Base-by-base conservation (phyloP, 75 land plant species). In the Sequoiadendron giganteum region DNA sequence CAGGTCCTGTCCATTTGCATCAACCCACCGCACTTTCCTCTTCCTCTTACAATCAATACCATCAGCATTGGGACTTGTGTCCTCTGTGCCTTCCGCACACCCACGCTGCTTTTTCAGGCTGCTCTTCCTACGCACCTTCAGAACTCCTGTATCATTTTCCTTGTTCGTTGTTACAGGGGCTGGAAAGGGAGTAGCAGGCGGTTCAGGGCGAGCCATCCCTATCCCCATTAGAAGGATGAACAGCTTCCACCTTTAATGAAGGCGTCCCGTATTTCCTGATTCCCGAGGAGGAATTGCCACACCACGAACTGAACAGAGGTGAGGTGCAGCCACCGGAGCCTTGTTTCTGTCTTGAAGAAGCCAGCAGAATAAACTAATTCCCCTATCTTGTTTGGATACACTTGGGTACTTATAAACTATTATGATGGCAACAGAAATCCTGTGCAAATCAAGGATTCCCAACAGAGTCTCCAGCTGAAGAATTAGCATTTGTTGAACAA, bases 1-100 rank as follows among this genome's bases (percentile, higher is more conserved):
- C 79, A 95, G 94, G 87, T 95, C 94, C 47, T 90, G 87, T 10
- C 96, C 96, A 89, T 90, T 90, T 58, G 89, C 68, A 90, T 95
- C 94, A 28, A 92, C 91, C 96, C 96, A 95, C 56, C 93, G 96
- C 70, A 95, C 91, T 89, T 88, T 93, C 89, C 94, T 95, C 85
- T 91, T 91, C 86, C 89, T 93, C 30, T 86, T 85, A 78, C n/a
- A 61, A 79, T 48, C 28, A 43, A 82, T 9, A 30, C 47, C 43
- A 30, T 77, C 79, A 81, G 76, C 92, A n/a, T 56, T 79, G 48
- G 86, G 54, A 56, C 68, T 70, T 15, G 40, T 15, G 76, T 70
- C 52, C 10, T 84, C 80, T 55, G 36, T 11, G 47, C 61, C 47
- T 85, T 72, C 86, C 5, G 32, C 13, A 87, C 76, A 65, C 86